Evolutionary conservation across 2,329 filamentous ascomycete species (phyloP), one percentile per base, ranked within the genome.

Genomic region (Sporothrix humicola): DNA sequence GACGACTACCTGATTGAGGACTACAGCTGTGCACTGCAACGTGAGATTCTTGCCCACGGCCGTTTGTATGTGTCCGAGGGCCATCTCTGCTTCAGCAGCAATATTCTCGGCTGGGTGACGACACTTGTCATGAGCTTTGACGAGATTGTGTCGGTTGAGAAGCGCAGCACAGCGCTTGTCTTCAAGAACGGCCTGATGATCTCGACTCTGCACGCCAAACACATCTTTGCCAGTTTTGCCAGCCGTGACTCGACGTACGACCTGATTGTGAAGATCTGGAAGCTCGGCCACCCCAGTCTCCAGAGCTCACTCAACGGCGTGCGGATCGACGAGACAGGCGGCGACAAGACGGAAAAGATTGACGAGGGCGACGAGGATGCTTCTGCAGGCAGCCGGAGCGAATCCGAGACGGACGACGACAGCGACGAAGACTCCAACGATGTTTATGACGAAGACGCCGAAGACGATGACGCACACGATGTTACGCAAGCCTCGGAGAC

Each of bases 181-280:
- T 98, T 99, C 83, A 97, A 97, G 74, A 99, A 99, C 79, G 97
- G 95, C 3, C 93, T 99, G 72, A 96, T 97, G 83, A 97, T 99
- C 59, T 94, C 97, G 69, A 99, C 96, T 0, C 85, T 98, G 13
- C 96, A 99, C 80, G 94, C 96, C 59, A 94, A 96, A 77, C 96
- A 99, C 79, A 91, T 97, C 0, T 99, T 99, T 82, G 95, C 96
- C 72, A 98, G 95, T 82, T 93, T 99, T 77, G 91, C 97, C 5
- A 96, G 94, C 79, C 89, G 96, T 80, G 96, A 99, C 82, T 94
- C 95, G 2, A 98, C 97, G 0, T 99, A 98, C 79, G 97, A 99
- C 80, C 85, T 99, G 63, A 95, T 99, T 80, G 92, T 99, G 77
- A 97, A 97, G 74, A 98, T 99, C 74, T 99, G 96, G 96, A 97